Base-by-base conservation (phyloP, 148 eudicot species). In the Amaranthus palmeri region DNA sequence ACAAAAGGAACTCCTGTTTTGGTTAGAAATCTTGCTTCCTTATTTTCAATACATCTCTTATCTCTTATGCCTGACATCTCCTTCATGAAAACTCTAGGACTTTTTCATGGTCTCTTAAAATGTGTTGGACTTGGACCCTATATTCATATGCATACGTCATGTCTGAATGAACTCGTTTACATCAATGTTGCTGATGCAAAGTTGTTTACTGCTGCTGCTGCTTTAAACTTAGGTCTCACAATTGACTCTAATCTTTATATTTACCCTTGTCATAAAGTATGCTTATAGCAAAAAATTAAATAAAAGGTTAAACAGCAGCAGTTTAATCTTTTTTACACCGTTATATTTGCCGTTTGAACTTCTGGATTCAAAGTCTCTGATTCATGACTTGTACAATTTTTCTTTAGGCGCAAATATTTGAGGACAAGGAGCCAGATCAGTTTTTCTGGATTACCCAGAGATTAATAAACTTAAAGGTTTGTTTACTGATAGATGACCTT, bases 361-460 rank as follows among this genome's bases (percentile, higher is more conserved):
- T 42, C 15, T 10, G 9, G 13, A 42, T 61, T 1, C 7, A 17
- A 9, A 40, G 44, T 45, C 1, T 46, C 15, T 45, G 0, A n/a
- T 7, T 63, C 46, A 47, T 65, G 54, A 6, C 66, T 46, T 64
- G 68, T 65, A 47, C 54, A 48, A 17, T 65, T 10, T 48, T 51
- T 53, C 25, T 48, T 49, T 54, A 65, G 69, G 69, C 42, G n/a
- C 69, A 47, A 47, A 65, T 48, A 17, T 65, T 47, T 17, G 69
- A 65, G 54, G 54, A 54, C 15, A 65, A 48, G 69, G 69, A 47
- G 54, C 69, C 69, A 47, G 69, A 65, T 48, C 69, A 65, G 40
- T 12, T 63, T 65, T 65, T 65, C 69, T 65, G 54, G 69, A n/a
- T 65, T 14, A 18, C 51, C 54, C 69, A 65, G 54, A 65, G 54